Conservation (phyloP, 176 grass and related monocot species). For the Ensete ventricosum region DNA sequence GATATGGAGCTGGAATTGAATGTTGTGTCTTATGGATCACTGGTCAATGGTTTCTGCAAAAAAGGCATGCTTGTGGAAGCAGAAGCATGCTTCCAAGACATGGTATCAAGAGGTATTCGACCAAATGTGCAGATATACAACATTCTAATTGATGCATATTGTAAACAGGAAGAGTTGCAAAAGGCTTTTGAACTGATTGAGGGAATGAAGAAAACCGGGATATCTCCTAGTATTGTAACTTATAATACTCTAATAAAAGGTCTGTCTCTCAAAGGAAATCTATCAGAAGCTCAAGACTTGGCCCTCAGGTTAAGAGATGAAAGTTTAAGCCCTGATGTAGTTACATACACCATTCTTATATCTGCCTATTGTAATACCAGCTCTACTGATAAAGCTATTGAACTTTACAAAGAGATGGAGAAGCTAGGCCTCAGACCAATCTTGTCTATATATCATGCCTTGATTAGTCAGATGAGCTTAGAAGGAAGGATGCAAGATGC, state of each 20-base stretch:
- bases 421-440: constrained; percentile 37
- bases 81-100: constrained; percentile 48
- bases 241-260: constrained; percentile 60
- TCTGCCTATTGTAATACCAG: constrained; percentile 41
- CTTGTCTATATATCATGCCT: constrained; percentile 28
- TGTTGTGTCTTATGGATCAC: constrained; percentile 50
- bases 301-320: constrained; percentile 28
- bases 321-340: constrained; percentile 33
- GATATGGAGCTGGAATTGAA: constrained; percentile 31
- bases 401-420: constrained; percentile 40
- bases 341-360: constrained; percentile 55
- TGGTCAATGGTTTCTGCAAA: constrained; percentile 65
- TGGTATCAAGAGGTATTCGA: constrained; percentile 45
- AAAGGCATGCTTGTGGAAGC: constrained; percentile 45
- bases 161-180: constrained; percentile 24
- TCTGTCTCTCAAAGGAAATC: constrained; percentile 29
- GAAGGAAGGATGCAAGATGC: constrained; percentile 38
- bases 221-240: constrained; percentile 51
- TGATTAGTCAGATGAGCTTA: constrained; percentile 32
- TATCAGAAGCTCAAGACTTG: constrained; percentile 46
- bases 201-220: constrained; percentile 40
- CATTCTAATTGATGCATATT: constrained; percentile 44
- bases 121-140: constrained; percentile 52
- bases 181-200: constrained; percentile 29
- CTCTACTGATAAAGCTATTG: constrained; percentile 36